phyloP scores from a whole-genome alignment of 2,329 filamentous ascomycete genomes.

The Alternaria ethzedia region DNA sequence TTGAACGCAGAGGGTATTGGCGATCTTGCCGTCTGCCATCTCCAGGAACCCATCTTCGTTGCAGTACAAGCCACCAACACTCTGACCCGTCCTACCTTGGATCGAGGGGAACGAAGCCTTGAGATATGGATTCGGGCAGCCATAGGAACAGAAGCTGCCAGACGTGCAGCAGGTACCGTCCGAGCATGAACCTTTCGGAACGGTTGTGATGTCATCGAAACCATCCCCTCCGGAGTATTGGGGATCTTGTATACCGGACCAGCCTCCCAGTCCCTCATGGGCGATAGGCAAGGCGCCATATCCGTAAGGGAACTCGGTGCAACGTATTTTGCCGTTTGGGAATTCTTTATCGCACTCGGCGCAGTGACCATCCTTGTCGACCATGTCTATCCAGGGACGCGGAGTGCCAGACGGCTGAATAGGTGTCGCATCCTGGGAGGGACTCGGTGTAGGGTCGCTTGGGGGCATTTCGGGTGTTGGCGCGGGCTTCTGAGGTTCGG shows the following conservation, averaged over 20 bases:
- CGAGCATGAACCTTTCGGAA: conserved; percentile 64
- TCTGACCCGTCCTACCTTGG: conserved; percentile 82
- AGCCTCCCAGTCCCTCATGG: conserved; percentile 76
- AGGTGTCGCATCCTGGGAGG: conserved; percentile 34
- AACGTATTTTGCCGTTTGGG: conserved; percentile 75
- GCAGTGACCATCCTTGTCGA: conserved; percentile 32
- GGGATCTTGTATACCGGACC: conserved; percentile 75
- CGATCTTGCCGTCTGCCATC: conserved; percentile 62
- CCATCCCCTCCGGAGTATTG: conserved; percentile 42
- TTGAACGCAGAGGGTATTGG: conserved; percentile 73
- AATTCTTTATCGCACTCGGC: conserved; percentile 71
- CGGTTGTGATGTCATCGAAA: conserved; percentile 66
- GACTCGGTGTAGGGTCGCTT: conserved; percentile 3
- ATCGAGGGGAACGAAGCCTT: conserved; percentile 86
- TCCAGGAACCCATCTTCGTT: conserved; percentile 78
- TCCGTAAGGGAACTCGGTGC: conserved; percentile 74
- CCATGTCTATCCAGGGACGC: conserved; percentile 20
- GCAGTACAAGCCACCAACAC: conserved; percentile 87
- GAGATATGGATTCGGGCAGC: conserved; percentile 88
- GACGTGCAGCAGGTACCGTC: conserved; percentile 64
- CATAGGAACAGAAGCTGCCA: conserved; percentile 85
- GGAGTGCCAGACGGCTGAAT: conserved; percentile 23
- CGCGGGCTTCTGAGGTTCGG: neutral
- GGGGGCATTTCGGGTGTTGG: conserved; percentile 9
- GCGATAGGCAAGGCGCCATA: conserved; percentile 78